Percentiles rank a stretch among this genome's conserved stretches.
phyloP scores from a whole-genome alignment of 2,329 filamentous ascomycete species.

The Geosmithia putterillii region DNA sequence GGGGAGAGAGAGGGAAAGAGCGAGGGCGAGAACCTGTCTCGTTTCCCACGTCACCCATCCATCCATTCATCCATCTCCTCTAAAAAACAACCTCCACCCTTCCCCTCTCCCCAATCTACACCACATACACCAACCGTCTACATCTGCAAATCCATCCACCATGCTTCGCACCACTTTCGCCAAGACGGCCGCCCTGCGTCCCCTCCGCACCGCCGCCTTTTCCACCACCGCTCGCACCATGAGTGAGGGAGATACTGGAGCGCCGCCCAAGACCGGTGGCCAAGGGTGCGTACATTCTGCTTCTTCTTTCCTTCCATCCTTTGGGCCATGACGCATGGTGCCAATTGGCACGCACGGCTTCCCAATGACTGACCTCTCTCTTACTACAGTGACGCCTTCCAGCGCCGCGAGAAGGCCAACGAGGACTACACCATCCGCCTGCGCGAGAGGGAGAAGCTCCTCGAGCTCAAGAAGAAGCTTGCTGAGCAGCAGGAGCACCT shows the following conservation, averaged over 20 bases:
- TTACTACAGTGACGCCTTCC: constrained; percentile 71
- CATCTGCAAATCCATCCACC: no score
- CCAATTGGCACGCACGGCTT: neutral
- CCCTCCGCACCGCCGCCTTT: constrained; percentile 47
- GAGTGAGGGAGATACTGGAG: constrained; percentile 58
- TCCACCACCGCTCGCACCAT: constrained; percentile 51
- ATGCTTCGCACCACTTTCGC: constrained; percentile 59
- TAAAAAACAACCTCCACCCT: neutral
- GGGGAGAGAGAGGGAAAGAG: no score
- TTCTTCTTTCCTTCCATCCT: neutral
- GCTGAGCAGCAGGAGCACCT: constrained; percentile 71
- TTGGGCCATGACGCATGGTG: no score
- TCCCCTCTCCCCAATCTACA: neutral
- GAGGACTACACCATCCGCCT: constrained; percentile 78
- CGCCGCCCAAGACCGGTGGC: constrained; percentile 40
- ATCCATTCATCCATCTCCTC: neutral
- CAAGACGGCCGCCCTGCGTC: constrained; percentile 41
- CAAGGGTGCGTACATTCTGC: constrained; percentile 30
- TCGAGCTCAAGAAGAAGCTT: constrained; percentile 62
- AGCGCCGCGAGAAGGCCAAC: constrained; percentile 75
- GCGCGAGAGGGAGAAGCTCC: constrained; percentile 85
- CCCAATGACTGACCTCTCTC: neutral
- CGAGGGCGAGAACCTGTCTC: neutral
- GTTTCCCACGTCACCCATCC: neutral
- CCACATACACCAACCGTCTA: constrained; percentile 6